Evolutionary conservation across 768 basidiomycete species (phyloP).

Genomic region (Phylloporus sp.): DNA sequence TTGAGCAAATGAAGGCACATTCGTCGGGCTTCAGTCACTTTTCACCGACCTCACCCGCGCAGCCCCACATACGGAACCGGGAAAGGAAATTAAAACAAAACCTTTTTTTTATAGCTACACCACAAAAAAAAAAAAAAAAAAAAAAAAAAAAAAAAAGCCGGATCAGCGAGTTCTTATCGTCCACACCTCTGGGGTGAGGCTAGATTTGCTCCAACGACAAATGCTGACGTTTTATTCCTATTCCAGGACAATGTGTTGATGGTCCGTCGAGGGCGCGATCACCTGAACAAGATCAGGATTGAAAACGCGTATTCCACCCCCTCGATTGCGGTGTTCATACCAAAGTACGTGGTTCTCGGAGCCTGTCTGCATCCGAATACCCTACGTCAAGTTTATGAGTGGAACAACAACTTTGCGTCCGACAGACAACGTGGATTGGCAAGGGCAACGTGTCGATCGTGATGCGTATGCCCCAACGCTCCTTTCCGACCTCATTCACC

Average conservation of each 20-base stretch:
- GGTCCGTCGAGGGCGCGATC: slow-evolving; percentile 23
- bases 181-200: slow-evolving; percentile 25
- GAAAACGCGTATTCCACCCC: slow-evolving; percentile 13
- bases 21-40: too few relatives aligned
- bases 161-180: slow-evolving; percentile 7
- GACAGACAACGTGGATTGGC: slow-evolving; percentile 19
- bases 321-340: neutral
- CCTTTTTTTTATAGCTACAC: too few relatives aligned
- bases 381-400: slow-evolving; percentile 14
- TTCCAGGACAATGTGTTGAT: slow-evolving; percentile 9
- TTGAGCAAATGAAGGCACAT: slow-evolving; percentile 22
- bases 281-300: slow-evolving; percentile 1
- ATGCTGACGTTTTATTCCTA: slow-evolving; percentile 10
- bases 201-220: neutral
- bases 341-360: slow-evolving; percentile 17
- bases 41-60: too few relatives aligned
- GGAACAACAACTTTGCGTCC: neutral
- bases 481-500: slow-evolving; percentile 1
- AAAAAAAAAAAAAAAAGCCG: neutral
- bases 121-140: too few relatives aligned
- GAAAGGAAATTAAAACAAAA: too few relatives aligned
- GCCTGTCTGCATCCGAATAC: slow-evolving; percentile 8
- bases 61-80: too few relatives aligned
- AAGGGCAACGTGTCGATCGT: slow-evolving; percentile 18
- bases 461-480: slow-evolving; percentile 1